These are phyloP conservation scores for Melastoma malabathricum DNA, from an alignment of 345 rosid species.

Conservation along the genomic window DNA sequence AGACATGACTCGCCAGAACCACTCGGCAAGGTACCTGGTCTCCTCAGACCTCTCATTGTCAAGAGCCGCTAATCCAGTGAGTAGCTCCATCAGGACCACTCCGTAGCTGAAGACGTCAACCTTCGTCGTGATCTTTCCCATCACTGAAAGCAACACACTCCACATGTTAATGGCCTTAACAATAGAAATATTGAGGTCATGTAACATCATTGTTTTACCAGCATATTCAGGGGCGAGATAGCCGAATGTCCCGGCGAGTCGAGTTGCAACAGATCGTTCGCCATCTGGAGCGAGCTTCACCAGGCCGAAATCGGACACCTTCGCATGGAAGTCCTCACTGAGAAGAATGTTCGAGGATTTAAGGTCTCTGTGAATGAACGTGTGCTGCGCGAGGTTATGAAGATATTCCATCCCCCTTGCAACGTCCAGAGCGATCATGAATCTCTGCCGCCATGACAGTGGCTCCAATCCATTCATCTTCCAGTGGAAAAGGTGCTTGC, in stretches of 20 bases:
- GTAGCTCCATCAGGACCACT: constrained; percentile 37
- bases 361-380: constrained; percentile 46
- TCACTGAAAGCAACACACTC: constrained; percentile 18
- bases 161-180: too few species aligned
- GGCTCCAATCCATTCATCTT: constrained; percentile 20
- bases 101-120: constrained; percentile 39
- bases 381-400: constrained; percentile 29
- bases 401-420: constrained; percentile 52
- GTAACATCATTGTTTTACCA: constrained; percentile 14
- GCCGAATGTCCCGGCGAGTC: constrained; percentile 48
- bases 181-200: background rate
- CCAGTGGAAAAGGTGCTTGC: constrained; percentile 40
- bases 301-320: constrained; percentile 47
- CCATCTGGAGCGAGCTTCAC: constrained; percentile 43
- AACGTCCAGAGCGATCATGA: constrained; percentile 38
- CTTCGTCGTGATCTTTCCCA: constrained; percentile 44
- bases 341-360: constrained; percentile 50
- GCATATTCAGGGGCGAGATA: constrained; percentile 60
- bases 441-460: constrained; percentile 33
- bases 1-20: constrained; percentile 35
- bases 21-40: constrained; percentile 32
- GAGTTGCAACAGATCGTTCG: constrained; percentile 30
- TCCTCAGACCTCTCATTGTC: constrained; percentile 37
- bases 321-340: constrained; percentile 32
- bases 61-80: constrained; percentile 35